phyloP scores from a whole-genome alignment of 202 grass and related monocot genomes.

The Panicum hallii region DNA sequence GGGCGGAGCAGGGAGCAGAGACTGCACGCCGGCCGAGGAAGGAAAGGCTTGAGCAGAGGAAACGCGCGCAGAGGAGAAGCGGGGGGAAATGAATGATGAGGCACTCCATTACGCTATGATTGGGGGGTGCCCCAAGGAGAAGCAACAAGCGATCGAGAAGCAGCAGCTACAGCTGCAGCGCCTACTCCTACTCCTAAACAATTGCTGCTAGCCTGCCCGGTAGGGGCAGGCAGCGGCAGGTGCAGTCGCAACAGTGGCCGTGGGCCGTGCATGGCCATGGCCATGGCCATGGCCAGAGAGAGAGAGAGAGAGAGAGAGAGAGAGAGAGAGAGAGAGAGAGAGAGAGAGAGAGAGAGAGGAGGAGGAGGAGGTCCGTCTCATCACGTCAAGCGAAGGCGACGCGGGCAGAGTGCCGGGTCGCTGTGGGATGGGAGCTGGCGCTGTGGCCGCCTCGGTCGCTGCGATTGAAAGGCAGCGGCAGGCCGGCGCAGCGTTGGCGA shows the following conservation, averaged over 20 bases:
- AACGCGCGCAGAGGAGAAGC: not conserved
- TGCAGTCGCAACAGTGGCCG: slow-evolving; percentile 2
- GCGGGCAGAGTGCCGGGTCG: not conserved
- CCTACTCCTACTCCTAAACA: not conserved
- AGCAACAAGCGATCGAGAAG: slow-evolving; percentile 49
- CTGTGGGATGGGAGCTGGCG: slow-evolving; percentile 18
- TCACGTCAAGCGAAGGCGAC: slow-evolving; percentile 50
- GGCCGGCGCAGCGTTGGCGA: slow-evolving; percentile 26
- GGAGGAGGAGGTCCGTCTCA: slow-evolving; percentile 25
- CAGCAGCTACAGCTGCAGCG: not conserved
- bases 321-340: not conserved
- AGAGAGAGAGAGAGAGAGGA: not conserved
- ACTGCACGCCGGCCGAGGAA: slow-evolving; percentile 50
- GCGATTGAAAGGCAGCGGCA: slow-evolving; percentile 35
- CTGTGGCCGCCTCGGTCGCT: slow-evolving; percentile 44
- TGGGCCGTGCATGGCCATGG: not conserved
- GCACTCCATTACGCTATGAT: slow-evolving; percentile 92
- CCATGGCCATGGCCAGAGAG: not conserved
- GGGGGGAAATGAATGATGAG: slow-evolving; percentile 68
- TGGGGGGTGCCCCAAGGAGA: slow-evolving; percentile 55
- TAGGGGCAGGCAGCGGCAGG: not conserved
- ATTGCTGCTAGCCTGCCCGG: not conserved
- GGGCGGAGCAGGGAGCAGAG: not conserved
- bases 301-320: not conserved
- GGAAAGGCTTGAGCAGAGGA: slow-evolving; percentile 5